These are phyloP conservation scores for Solanum habrochaites DNA, from an alignment of 257 asterid species.

Conservation along the genomic window DNA sequence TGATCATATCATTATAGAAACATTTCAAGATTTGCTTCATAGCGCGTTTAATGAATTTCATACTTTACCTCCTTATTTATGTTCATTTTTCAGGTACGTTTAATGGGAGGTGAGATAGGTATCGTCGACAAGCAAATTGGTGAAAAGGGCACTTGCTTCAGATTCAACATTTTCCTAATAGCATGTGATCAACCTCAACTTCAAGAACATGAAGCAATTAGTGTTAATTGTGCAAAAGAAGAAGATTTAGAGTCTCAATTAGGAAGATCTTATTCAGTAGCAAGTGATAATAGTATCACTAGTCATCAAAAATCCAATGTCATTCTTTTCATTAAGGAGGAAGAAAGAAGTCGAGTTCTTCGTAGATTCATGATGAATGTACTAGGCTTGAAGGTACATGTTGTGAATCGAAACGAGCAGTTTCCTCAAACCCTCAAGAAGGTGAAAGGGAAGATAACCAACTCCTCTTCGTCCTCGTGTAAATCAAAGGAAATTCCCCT, in stretches of 20 bases:
- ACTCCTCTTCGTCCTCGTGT: neutral
- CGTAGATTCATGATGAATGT: constrained; percentile 39
- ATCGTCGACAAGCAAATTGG: constrained; percentile 48
- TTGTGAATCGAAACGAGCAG: constrained; percentile 28
- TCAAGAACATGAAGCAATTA: neutral
- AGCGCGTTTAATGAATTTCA: neutral
- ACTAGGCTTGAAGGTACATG: constrained; percentile 38
- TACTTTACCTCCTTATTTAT: neutral
- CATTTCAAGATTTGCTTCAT: neutral
- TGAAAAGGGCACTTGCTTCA: constrained; percentile 52
- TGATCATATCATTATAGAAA: neutral
- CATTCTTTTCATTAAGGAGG: constrained; percentile 36
- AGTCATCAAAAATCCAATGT: constrained; percentile 30
- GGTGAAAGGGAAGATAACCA: constrained; percentile 15
- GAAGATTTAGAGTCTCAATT: constrained; percentile 14
- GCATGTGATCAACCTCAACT: neutral
- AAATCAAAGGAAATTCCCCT: constrained; percentile 36
- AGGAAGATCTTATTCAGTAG: neutral
- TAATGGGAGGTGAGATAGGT: constrained; percentile 72
- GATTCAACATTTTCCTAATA: constrained; percentile 25
- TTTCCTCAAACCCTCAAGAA: constrained; percentile 31
- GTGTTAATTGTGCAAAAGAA: neutral
- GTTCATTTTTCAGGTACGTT: constrained; percentile 28
- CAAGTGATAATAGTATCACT: neutral
- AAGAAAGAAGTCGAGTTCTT: constrained; percentile 31